phyloP scores from a whole-genome alignment of 169 alveolate genomes.

The Perkinsus marinus region DNA sequence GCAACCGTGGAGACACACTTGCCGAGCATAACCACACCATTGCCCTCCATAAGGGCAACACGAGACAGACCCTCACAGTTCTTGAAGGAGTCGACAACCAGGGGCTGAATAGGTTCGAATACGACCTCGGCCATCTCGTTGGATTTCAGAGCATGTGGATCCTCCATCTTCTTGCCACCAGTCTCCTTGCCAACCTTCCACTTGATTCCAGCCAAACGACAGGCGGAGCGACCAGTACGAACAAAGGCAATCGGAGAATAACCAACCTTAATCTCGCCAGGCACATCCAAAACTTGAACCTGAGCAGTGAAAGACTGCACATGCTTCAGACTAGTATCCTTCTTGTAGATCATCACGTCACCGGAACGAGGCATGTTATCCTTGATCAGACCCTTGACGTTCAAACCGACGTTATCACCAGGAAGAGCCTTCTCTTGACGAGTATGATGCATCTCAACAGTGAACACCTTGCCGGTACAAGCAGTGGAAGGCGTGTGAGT shows the following conservation, averaged over 20 bases:
- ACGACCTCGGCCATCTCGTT: conserved; percentile 87
- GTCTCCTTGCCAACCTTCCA: conserved; percentile 59
- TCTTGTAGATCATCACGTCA: conserved; percentile 79
- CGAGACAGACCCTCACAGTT: conserved; percentile 57
- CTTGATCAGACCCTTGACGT: conserved; percentile 79
- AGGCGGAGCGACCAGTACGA: conserved; percentile 28
- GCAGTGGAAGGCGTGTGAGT: not conserved
- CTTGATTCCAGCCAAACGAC: conserved; percentile 37
- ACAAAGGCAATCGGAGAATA: conserved; percentile 78
- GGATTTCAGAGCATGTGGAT: conserved; percentile 81
- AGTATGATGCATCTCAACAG: conserved; percentile 98
- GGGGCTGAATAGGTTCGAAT: conserved; percentile 82
- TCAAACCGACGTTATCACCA: conserved; percentile 93
- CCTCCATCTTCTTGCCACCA: conserved; percentile 82
- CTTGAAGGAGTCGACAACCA: conserved; percentile 84
- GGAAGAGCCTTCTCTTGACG: conserved; percentile 88
- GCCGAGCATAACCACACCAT: not conserved
- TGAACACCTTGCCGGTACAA: conserved; percentile 77
- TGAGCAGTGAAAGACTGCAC: conserved; percentile 77
- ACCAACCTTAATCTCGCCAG: conserved; percentile 87
- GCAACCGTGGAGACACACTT: conserved; percentile 2
- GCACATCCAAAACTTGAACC: conserved; percentile 85
- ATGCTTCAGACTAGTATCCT: conserved; percentile 89
- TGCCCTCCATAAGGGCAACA: conserved; percentile 15
- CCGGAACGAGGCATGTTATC: conserved; percentile 81